These are phyloP conservation scores for Yamadazyma sp. DNA, from an alignment of 805 yeast genomes.

Conservation along the genomic window DNA sequence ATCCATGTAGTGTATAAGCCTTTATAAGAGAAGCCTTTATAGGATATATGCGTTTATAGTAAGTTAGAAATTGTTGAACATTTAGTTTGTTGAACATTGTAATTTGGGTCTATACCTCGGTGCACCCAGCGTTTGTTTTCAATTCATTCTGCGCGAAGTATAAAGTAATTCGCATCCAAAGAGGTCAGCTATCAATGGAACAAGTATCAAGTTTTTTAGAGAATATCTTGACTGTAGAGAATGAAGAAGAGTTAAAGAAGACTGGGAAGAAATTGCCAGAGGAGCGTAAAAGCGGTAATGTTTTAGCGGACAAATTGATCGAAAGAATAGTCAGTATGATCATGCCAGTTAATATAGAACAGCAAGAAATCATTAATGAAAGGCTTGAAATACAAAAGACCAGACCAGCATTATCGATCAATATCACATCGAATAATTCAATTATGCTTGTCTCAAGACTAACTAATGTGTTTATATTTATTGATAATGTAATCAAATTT, in stretches of 20 bases:
- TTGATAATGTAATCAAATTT: constrained; percentile 55
- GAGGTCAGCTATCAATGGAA: constrained; percentile 34
- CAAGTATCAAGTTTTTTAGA: constrained; percentile 37
- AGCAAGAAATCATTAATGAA: constrained; percentile 44
- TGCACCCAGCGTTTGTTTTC: no score
- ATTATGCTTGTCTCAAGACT: constrained; percentile 60
- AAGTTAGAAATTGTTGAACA: no score
- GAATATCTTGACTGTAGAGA: constrained; percentile 30
- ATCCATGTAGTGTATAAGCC: no score
- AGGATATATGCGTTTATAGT: no score
- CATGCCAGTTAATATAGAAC: constrained; percentile 55
- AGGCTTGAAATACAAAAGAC: constrained; percentile 59
- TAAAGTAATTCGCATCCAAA: neutral
- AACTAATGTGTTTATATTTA: constrained; percentile 55
- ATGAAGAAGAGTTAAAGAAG: constrained; percentile 8
- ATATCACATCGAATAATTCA: constrained; percentile 64
- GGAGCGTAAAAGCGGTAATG: constrained; percentile 4
- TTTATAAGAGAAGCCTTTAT: no score
- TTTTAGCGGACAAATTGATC: constrained; percentile 63
- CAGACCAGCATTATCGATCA: constrained; percentile 70
- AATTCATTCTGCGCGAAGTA: no score
- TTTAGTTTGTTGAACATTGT: no score
- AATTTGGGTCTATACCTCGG: no score
- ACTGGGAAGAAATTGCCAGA: constrained; percentile 1
- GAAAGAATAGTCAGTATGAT: constrained; percentile 73